Conservation (phyloP, 805 yeast species). For the Wickerhamiella nectarea region DNA sequence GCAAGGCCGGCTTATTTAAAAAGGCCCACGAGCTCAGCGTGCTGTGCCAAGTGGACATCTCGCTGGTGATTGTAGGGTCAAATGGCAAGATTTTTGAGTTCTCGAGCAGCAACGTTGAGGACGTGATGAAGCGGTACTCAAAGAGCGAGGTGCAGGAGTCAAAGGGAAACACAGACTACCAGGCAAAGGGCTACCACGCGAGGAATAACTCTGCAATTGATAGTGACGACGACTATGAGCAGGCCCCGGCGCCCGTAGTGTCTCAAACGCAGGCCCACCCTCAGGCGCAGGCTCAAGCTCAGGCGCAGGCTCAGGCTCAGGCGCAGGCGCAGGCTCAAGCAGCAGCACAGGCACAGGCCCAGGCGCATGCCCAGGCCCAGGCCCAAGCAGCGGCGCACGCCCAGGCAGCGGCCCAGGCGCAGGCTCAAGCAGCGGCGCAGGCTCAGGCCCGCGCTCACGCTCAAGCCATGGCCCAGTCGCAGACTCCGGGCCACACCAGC, state of each 20-base stretch:
- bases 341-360: background rate
- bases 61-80: constrained; percentile 74
- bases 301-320: background rate
- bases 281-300: background rate
- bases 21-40: constrained; percentile 79
- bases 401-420: background rate
- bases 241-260: background rate
- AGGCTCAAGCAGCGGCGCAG: background rate
- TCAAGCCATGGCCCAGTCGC: background rate
- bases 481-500: background rate
- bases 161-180: constrained; percentile 20
- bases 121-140: constrained; percentile 33
- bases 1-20: constrained; percentile 81
- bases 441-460: too few relatives aligned
- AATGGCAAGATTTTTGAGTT: constrained; percentile 72
- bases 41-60: constrained; percentile 82
- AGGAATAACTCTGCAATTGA: constrained; percentile 2
- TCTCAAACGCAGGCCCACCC: background rate
- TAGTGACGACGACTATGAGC: constrained; percentile 13
- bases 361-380: background rate
- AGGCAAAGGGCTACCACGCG: constrained; percentile 2
- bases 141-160: constrained; percentile 20
- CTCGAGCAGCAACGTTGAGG: constrained; percentile 51
- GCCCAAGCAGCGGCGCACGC: background rate
- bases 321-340: background rate